Conservation (phyloP, 768 basidiomycete genomes). For the Pholiota conissans region DNA sequence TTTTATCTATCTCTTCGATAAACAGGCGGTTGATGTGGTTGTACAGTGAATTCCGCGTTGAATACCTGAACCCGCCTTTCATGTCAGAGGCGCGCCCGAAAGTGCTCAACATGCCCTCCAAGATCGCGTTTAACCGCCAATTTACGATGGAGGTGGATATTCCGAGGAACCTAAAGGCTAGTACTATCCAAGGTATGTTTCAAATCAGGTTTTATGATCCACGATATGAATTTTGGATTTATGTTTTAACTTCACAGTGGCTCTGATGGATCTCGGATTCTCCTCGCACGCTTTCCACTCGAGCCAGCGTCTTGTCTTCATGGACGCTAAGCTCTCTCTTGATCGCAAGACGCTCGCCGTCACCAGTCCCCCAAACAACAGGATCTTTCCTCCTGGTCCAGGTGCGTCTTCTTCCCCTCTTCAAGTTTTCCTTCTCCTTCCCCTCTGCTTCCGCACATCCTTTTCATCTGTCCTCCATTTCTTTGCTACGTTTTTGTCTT, state of each 20-base stretch:
- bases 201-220: no score
- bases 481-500: no score
- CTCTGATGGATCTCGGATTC: constrained; percentile 41
- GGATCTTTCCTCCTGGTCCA: constrained; percentile 41
- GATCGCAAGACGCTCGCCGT: constrained; percentile 33
- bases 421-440: no score
- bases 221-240: no score
- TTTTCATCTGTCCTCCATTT: no score
- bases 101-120: constrained; percentile 29
- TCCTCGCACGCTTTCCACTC: constrained; percentile 42
- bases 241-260: constrained; percentile 32
- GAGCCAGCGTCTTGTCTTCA: constrained; percentile 36
- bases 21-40: background rate
- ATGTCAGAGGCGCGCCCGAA: constrained; percentile 34
- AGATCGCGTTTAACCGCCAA: constrained; percentile 30
- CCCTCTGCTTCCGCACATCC: no score
- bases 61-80: constrained; percentile 42
- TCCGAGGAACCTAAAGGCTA: constrained; percentile 23
- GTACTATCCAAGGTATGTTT: constrained; percentile 31
- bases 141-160: constrained; percentile 31
- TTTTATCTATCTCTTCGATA: background rate
- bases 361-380: constrained; percentile 33
- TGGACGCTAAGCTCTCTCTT: constrained; percentile 31
- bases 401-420: constrained; percentile 18
- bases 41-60: constrained; percentile 37